Evolutionary conservation across 2,329 filamentous ascomycete species (phyloP), one percentile per base, ranked within the genome.

Genomic region (Hypoxylon sp.): DNA sequence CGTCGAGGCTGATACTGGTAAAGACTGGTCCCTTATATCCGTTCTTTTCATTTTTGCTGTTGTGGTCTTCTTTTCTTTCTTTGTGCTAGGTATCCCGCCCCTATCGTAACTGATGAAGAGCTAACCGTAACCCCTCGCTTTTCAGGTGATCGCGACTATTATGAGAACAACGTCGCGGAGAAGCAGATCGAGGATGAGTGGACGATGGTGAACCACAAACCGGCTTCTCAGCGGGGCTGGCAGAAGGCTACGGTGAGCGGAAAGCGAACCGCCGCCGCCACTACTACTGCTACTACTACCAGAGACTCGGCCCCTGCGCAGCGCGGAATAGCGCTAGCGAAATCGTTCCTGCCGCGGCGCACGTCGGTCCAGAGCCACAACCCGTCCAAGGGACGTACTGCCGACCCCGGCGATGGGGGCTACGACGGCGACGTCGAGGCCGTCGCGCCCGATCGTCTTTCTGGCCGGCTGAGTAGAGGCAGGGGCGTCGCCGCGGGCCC

Each of bases 181-280:
- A 32, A 44, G 24, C 51, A 26, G 2, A 5, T 44, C 38, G 51
- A 53, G 26, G 51, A 53, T 14, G 24, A 22, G 4, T 53, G 51
- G 51, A 53, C 11, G 16, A 4, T 6, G 16, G 26, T 53, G 2
- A 22, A n/a, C 24, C 50, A 42, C 9, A 22, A 33, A 9, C 32
- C 32, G 14, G 32, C 16, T 40, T 2, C 20, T 16, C 36, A 40
- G 16, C 36, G 36, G 7, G 36, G 11, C 36, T 40, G 36, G 36
- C 16, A 11, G 36, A 40, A 40, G 16, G 16, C 20, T 8, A 8
- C 6, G 36, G 16, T 40, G 7, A 40, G 20, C 7, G 16, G 16
- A 18, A 20, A 40, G 16, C 36, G 20, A 18, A 40, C 2, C n/a
- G n/a, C 36, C 7, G 5, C 7, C 36, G n/a, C 7, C 7, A 40